Evolutionary conservation across 768 basidiomycete species (phyloP).

Genomic region (Botryobasidium botryosum): DNA sequence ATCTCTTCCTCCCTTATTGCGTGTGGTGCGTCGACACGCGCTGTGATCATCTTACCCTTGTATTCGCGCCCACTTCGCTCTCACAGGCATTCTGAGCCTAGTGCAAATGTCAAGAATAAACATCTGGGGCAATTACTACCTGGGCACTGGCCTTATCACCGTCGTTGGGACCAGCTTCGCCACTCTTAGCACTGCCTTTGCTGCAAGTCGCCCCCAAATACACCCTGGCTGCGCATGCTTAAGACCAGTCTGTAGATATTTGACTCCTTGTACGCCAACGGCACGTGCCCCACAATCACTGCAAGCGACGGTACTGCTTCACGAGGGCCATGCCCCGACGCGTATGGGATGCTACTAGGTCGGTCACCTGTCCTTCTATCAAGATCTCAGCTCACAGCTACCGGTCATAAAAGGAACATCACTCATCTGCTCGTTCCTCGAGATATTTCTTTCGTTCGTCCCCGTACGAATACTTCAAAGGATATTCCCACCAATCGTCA

Average conservation of each 20-base stretch:
- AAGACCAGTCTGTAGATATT: conserved; percentile 34
- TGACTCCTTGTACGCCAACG: conserved; percentile 56
- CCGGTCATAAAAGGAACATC: conserved; percentile 37
- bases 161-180: conserved; percentile 74
- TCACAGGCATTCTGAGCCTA: conserved; percentile 53
- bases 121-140: conserved; percentile 38
- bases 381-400: neutral
- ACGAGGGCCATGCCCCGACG: conserved; percentile 53
- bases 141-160: conserved; percentile 66
- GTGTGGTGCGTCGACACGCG: no score
- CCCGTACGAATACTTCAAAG: conserved; percentile 23
- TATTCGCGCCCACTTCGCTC: no score
- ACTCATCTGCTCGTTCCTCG: conserved; percentile 59
- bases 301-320: conserved; percentile 41
- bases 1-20: conserved; percentile 66
- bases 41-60: no score
- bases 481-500: conserved; percentile 12
- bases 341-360: conserved; percentile 66
- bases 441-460: conserved; percentile 66
- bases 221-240: conserved; percentile 3
- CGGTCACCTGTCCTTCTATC: conserved; percentile 10
- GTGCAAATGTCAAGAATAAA: conserved; percentile 61
- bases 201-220: conserved; percentile 27
- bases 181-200: conserved; percentile 54
- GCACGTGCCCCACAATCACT: conserved; percentile 50